A percentile compares a stretch with the other conserved stretches of the same genome.
Evolutionary conservation across 768 basidiomycete genomes (phyloP).

Genomic region (Panaeolus papilionaceus): DNA sequence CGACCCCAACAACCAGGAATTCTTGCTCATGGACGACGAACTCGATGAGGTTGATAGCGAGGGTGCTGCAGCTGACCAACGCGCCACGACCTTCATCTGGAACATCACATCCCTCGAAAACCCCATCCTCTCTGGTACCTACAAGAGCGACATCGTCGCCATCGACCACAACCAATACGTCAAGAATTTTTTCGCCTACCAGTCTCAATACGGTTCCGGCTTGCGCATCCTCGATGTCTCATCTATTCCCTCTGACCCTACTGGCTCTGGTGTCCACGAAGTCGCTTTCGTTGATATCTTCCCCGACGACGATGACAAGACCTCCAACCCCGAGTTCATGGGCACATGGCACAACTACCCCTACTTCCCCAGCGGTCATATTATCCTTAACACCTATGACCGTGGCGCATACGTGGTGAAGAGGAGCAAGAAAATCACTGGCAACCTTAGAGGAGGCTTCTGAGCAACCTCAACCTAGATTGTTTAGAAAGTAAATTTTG

Average conservation of each 20-base stretch:
- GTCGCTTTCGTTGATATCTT: conserved; percentile 34
- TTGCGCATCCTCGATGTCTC: conserved; percentile 35
- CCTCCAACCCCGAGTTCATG: conserved; percentile 6
- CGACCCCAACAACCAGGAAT: conserved; percentile 33
- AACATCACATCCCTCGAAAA: conserved; percentile 34
- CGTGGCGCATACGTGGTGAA: conserved; percentile 10
- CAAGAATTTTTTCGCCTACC: conserved; percentile 33
- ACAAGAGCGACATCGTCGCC: conserved; percentile 35
- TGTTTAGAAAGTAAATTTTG: conserved; percentile 2
- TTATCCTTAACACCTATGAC: conserved; percentile 8
- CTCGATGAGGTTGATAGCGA: conserved; percentile 29
- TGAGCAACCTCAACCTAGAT: background rate
- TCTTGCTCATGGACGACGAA: conserved; percentile 37
- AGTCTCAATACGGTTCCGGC: conserved; percentile 37
- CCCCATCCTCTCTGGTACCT: conserved; percentile 35
- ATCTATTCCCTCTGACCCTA: conserved; percentile 35
- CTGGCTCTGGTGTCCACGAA: conserved; percentile 32
- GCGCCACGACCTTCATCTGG: conserved; percentile 38
- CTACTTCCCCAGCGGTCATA: conserved; percentile 1
- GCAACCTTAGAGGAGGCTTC: background rate
- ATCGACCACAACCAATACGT: conserved; percentile 23
- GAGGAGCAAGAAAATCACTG: background rate
- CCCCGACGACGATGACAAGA: conserved; percentile 22
- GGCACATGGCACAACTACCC: conserved; percentile 12
- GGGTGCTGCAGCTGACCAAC: conserved; percentile 30